Evolutionary conservation across 1,139 yeast species (phyloP).

Genomic region (Dujonia santamariae): DNA sequence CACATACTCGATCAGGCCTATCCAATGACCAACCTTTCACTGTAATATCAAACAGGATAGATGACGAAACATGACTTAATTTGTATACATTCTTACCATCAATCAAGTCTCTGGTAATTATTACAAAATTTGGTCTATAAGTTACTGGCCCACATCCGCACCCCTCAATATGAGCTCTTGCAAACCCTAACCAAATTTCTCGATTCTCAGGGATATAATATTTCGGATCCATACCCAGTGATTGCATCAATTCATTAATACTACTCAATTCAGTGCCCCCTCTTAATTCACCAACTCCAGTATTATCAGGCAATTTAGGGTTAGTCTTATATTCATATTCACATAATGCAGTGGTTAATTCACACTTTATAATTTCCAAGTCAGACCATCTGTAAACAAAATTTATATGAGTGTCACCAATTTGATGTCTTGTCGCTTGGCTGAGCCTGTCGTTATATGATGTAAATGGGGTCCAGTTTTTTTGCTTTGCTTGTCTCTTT

Average conservation of each 20-base stretch:
- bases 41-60: conserved; percentile 32
- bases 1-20: conserved; percentile 24
- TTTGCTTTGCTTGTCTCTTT: conserved; percentile 17
- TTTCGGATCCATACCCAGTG: conserved; percentile 7
- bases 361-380: conserved; percentile 25
- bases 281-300: conserved; percentile 19
- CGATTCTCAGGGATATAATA: conserved; percentile 14
- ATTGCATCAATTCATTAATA: conserved; percentile 12
- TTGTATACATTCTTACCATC: conserved; percentile 19
- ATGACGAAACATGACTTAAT: conserved; percentile 31
- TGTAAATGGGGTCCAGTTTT: conserved; percentile 33
- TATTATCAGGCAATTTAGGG: conserved; percentile 7
- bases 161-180: conserved; percentile 22
- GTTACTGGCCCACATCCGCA: conserved; percentile 26
- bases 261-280: conserved; percentile 26
- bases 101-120: conserved; percentile 16
- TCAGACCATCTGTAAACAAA: conserved; percentile 29
- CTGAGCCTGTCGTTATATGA: conserved; percentile 12
- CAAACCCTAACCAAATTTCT: conserved; percentile 27
- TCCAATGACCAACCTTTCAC: conserved; percentile 28
- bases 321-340: conserved; percentile 13
- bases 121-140: conserved; percentile 26
- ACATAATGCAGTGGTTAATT: conserved; percentile 16
- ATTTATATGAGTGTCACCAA: conserved; percentile 18
- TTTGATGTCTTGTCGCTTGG: conserved; percentile 18